A percentile compares a stretch with the other conserved stretches of the same genome.
phyloP scores from a whole-genome alignment of 1,284 basidiomycete genomes.

The Apiotrichum akiyoshidainum region DNA sequence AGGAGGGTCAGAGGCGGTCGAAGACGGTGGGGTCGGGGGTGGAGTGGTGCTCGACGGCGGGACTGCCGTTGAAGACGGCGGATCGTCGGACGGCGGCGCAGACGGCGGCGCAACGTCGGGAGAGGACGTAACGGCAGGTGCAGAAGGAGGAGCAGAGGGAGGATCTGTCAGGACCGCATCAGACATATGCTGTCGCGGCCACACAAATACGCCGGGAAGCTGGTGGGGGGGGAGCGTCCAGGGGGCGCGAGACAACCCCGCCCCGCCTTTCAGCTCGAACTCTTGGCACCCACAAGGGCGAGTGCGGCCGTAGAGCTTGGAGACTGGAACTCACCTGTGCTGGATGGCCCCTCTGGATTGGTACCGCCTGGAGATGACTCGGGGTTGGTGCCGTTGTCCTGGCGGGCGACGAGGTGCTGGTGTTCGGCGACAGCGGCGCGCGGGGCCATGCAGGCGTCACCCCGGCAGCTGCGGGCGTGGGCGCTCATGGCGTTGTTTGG shows the following conservation, averaged over 20 bases:
- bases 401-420: neutral
- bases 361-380: neutral
- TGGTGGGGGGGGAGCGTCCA: neutral
- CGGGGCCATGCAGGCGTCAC: neutral
- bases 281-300: too few relatives aligned
- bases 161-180: slow-evolving; percentile 6
- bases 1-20: too few relatives aligned
- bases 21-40: too few relatives aligned
- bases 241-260: too few relatives aligned
- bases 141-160: neutral
- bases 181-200: slow-evolving; percentile 1
- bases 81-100: neutral
- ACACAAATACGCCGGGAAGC: neutral
- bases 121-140: neutral
- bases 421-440: neutral
- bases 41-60: too few relatives aligned
- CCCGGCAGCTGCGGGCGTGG: neutral
- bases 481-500: neutral
- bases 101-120: neutral
- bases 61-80: neutral
- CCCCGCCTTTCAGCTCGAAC: too few relatives aligned
- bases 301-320: too few relatives aligned
- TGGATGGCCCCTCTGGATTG: too few relatives aligned
- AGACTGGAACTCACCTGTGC: neutral
- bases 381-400: neutral